Percentiles rank a stretch among this genome's conserved stretches.
Evolutionary conservation across 2,329 filamentous ascomycete genomes (phyloP).

Genomic region (Penicillium vulpinum): DNA sequence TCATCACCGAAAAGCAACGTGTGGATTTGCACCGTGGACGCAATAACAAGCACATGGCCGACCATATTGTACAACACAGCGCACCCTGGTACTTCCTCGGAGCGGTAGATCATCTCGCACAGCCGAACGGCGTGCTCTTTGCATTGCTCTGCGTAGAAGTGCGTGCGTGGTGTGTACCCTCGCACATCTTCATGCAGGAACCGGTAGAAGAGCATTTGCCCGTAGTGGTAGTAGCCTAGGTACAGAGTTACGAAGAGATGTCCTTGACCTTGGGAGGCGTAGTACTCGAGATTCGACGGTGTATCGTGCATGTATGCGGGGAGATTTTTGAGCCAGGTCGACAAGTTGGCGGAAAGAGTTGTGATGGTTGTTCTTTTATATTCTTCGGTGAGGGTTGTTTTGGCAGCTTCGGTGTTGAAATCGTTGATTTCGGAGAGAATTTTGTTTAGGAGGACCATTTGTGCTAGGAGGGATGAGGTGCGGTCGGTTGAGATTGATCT

Average conservation of each 20-base stretch:
- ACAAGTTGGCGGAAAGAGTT: slow-evolving; percentile 34
- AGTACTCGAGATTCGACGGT: slow-evolving; percentile 41
- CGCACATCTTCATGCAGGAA: slow-evolving; percentile 41
- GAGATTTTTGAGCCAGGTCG: slow-evolving; percentile 39
- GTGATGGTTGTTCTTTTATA: slow-evolving; percentile 25
- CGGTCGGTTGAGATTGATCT: slow-evolving; percentile 5
- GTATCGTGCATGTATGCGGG: slow-evolving; percentile 42
- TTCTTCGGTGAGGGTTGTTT: slow-evolving; percentile 23
- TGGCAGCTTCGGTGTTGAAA: slow-evolving; percentile 37
- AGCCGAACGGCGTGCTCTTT: slow-evolving; percentile 43
- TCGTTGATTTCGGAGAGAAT: slow-evolving; percentile 46
- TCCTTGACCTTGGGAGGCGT: slow-evolving; percentile 43
- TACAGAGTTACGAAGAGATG: slow-evolving; percentile 49
- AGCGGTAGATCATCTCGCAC: slow-evolving; percentile 44
- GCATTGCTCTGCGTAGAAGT: slow-evolving; percentile 41
- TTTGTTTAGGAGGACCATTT: slow-evolving; percentile 43
- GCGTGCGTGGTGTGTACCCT: slow-evolving; percentile 11
- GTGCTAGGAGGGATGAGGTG: slow-evolving; percentile 32
- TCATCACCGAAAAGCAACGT: slow-evolving; percentile 47
- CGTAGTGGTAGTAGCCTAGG: slow-evolving; percentile 51
- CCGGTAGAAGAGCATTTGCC: slow-evolving; percentile 51
- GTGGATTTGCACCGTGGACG: slow-evolving; percentile 51
- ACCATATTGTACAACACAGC: slow-evolving; percentile 49
- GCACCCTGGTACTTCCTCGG: slow-evolving; percentile 38
- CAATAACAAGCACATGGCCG: slow-evolving; percentile 50